Base-by-base conservation (phyloP, 2,329 filamentous ascomycete species). In the Calonectria multiphialidica region DNA sequence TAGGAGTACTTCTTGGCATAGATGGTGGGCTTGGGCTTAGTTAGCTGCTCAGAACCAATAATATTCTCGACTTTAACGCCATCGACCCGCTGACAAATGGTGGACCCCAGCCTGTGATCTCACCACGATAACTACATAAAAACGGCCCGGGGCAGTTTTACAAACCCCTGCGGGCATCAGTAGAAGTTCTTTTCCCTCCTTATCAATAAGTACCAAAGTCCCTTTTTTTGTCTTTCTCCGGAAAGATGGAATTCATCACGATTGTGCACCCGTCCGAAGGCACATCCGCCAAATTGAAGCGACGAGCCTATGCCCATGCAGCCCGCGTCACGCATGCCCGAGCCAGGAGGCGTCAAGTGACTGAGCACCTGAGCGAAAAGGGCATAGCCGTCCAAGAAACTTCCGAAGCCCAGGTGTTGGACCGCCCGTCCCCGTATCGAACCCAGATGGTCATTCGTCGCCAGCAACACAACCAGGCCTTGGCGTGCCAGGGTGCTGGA, bases 1-100 rank as follows among this genome's bases (percentile, higher is more conserved):
- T 66, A 75, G 72, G 73, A 75, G 73, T 70, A 75, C 49, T 53
- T 66, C 73, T 75, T 74, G 73, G 73, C 73, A 50, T n/a, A 49
- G 55, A 37, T 49, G n/a, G 21, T 23, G 50, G 33, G 53, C 15
- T 37, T 13, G 35, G 5, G 21, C n/a, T 45, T 65, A 30, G 66
- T 57, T 69, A 12, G 53, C 18, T 59, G 12, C 5, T 16, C 15
- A 9, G 33, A 25, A 40, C 53, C 53, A 40, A 40, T 59, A 12
- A 18, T 4, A 40, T 40, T 59, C 21, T 10, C 53, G 23, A 25
- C 21, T 21, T 21, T 30, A 25, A 8, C 15, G 35, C 28, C 44
- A 44, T 16, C 7, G n/a, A 16, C 30, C 55, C 44, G 72, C 67
- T 74, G 64, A 73, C 71, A 73, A 74, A 74, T 68, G 21, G 30